Conservation (phyloP, 805 yeast species). For the Candida piceae region DNA sequence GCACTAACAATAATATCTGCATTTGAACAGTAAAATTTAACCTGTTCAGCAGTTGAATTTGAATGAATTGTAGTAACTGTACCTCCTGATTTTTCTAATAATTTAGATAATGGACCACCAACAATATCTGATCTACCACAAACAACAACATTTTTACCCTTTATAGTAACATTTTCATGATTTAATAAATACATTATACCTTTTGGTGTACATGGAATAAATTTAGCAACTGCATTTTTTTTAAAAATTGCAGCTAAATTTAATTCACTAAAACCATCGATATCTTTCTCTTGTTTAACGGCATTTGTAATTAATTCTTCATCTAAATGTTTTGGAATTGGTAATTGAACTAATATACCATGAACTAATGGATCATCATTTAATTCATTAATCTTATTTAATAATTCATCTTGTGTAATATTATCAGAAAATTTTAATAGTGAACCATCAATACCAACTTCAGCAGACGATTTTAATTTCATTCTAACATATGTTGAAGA, state of each 20-base stretch:
- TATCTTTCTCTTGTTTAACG: slow-evolving; percentile 81
- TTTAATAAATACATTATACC: slow-evolving; percentile 82
- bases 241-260: slow-evolving; percentile 90
- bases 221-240: slow-evolving; percentile 75
- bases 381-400: slow-evolving; percentile 54
- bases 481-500: slow-evolving; percentile 87
- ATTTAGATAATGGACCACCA: slow-evolving; percentile 86
- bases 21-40: slow-evolving; percentile 41
- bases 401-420: slow-evolving; percentile 53
- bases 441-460: slow-evolving; percentile 69
- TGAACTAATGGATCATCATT: slow-evolving; percentile 75
- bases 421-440: slow-evolving; percentile 60
- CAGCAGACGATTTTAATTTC: slow-evolving; percentile 85
- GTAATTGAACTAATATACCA: slow-evolving; percentile 87
- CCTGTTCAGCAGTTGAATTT: slow-evolving; percentile 55
- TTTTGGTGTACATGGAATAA: slow-evolving; percentile 93
- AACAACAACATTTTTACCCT: slow-evolving; percentile 87
- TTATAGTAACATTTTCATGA: slow-evolving; percentile 56
- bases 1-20: slow-evolving; percentile 94
- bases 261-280: slow-evolving; percentile 87
- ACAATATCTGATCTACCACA: slow-evolving; percentile 95
- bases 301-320: slow-evolving; percentile 78
- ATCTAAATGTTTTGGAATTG: slow-evolving; percentile 74
- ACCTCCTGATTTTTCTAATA: slow-evolving; percentile 72
- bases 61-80: slow-evolving; percentile 90